phyloP scores from a whole-genome alignment of 495 filamentous ascomycete genomes.

The Aspergillus biplanus region DNA sequence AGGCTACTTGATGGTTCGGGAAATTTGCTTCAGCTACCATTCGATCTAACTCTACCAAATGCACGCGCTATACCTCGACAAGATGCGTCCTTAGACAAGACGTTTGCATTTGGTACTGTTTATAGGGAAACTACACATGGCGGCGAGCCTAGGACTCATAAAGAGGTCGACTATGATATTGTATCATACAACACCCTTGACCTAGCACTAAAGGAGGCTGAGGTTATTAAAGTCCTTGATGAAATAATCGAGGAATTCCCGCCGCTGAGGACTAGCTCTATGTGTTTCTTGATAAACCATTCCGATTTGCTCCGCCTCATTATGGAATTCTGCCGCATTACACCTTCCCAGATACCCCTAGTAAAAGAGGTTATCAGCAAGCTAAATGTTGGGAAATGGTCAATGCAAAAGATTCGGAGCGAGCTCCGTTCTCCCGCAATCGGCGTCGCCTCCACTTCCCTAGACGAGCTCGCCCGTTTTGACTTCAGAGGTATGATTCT shows the following conservation, averaged over 20 bases:
- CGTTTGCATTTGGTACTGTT: conserved; percentile 87
- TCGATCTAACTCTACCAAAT: conserved; percentile 87
- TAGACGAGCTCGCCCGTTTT: conserved; percentile 88
- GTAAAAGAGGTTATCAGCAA: conserved; percentile 87
- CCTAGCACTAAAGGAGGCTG: conserved; percentile 88
- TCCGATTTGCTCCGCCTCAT: conserved; percentile 80
- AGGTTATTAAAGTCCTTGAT: conserved; percentile 91
- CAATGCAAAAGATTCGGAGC: conserved; percentile 81
- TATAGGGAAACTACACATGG: conserved; percentile 80
- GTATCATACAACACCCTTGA: conserved; percentile 77
- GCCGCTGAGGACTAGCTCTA: conserved; percentile 64
- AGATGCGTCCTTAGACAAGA: conserved; percentile 67
- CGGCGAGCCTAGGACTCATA: conserved; percentile 76
- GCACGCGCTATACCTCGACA: conserved; percentile 82
- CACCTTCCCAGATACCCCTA: conserved; percentile 62
- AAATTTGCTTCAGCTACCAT: conserved; percentile 85
- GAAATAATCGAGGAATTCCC: conserved; percentile 87
- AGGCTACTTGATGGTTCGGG: conserved; percentile 81
- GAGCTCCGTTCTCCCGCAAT: conserved; percentile 81
- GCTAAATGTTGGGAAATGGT: conserved; percentile 80
- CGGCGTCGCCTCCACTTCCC: conserved; percentile 82
- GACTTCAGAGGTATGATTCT: conserved; percentile 75
- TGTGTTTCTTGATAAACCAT: conserved; percentile 95
- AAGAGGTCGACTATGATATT: conserved; percentile 96
- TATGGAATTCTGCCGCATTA: conserved; percentile 86